Evolutionary conservation across 495 filamentous ascomycete genomes (phyloP), one percentile per base, ranked within the genome.

Genomic region (Aspergillus steynii): DNA sequence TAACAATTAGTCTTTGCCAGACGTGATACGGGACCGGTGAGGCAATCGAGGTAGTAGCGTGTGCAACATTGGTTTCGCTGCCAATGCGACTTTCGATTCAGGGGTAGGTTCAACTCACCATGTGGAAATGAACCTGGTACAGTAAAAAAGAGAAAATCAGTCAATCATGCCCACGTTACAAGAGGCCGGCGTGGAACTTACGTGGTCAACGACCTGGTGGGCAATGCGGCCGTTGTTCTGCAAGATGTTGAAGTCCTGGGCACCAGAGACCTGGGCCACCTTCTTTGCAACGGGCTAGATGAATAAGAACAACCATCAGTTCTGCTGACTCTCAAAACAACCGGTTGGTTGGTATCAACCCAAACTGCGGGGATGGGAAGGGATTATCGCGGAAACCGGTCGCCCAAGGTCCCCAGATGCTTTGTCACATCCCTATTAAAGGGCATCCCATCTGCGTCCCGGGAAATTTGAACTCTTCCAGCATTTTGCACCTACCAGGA

Each of bases 201-300:
- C 95, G 79, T 99, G 95, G 63, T 89, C 90, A 61, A 99, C 96
- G 56, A 88, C 80, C 77, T 99, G 95, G 77, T 99, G 96, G n/a
- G 95, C 95, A 69, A 90, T 82, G 26, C 83, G 77, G 29, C 95
- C 95, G 70, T 99, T 99, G 78, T 99, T 99, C 81, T 99, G 95
- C 61, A 99, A 77, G 55, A 99, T 82, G 70, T 99, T 99, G 81
- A 89, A 99, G 68, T 98, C 82, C 31, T 76, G 74, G 20, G 91
- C 89, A 6, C 90, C 90, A 12, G 83, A 85, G 28, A 91, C 93
- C n/a, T 74, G 66, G 51, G 87, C 94, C 28, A 99, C 83, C 68
- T 88, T 92, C 83, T 97, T 96, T 37, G 88, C 89, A 31, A 97
- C 87, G 56, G 93, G 92, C 88, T 93, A 60, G 55, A 45, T 20